Conservation (phyloP, 306 rosid species). For the Quercus parvula region DNA sequence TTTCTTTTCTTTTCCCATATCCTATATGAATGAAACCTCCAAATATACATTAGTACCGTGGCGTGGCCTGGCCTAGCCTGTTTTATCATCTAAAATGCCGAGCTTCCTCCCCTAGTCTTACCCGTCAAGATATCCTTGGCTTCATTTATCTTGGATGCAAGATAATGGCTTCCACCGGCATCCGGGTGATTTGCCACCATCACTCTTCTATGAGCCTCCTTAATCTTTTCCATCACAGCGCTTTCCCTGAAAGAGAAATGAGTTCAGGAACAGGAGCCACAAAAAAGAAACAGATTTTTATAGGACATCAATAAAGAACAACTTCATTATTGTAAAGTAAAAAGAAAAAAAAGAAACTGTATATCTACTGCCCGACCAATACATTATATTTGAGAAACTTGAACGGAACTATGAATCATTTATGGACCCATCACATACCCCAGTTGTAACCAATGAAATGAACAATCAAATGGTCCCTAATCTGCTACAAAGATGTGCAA, state of each 20-base stretch:
- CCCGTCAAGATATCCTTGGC: conserved; percentile 28
- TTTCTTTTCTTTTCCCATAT: no score
- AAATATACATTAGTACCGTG: not conserved
- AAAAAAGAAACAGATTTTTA: not conserved
- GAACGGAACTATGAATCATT: no score
- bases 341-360: no score
- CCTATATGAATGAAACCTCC: not conserved
- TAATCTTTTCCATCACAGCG: conserved; percentile 21
- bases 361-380: no score
- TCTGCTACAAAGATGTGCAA: not conserved
- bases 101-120: not conserved
- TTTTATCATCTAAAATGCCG: conserved; percentile 17
- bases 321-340: no score
- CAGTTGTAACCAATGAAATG: no score
- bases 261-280: not conserved
- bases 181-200: conserved; percentile 42
- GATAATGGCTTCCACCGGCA: conserved; percentile 40
- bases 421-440: no score
- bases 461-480: no score
- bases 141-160: conserved; percentile 38
- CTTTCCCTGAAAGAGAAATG: conserved; percentile 12
- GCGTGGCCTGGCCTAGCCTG: no score
- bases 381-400: no score
- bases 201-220: conserved; percentile 33
- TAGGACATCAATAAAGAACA: no score